Conservation (phyloP, 192 early-diverging fungal species). For the Backusella westeae region DNA sequence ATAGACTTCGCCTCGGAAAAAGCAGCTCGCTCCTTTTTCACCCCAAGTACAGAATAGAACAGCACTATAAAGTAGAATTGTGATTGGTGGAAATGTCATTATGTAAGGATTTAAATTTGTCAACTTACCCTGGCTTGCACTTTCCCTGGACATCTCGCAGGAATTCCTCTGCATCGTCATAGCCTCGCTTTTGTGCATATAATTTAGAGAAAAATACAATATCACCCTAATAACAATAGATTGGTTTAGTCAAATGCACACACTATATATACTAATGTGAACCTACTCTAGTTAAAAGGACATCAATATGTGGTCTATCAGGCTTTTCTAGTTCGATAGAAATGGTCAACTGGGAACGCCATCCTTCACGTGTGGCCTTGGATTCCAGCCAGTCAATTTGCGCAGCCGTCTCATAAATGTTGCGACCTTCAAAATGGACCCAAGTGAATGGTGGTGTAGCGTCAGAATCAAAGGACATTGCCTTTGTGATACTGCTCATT, state of each 20-base stretch:
- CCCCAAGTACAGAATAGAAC: slow-evolving; percentile 65
- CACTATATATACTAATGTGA: not conserved
- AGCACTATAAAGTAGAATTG: slow-evolving; percentile 38
- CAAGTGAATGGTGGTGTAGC: slow-evolving; percentile 41
- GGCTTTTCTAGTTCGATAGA: slow-evolving; percentile 73
- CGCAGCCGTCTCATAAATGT: slow-evolving; percentile 42
- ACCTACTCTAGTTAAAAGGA: slow-evolving; percentile 42
- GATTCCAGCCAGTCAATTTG: slow-evolving; percentile 57
- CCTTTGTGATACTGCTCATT: slow-evolving; percentile 17
- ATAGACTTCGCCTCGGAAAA: slow-evolving; percentile 34
- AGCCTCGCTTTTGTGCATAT: slow-evolving; percentile 60
- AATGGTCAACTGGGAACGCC: slow-evolving; percentile 50
- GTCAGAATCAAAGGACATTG: slow-evolving; percentile 8
- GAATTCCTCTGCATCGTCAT: slow-evolving; percentile 38
- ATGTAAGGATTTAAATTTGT: not conserved
- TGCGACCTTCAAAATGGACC: slow-evolving; percentile 71
- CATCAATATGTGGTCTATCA: slow-evolving; percentile 55
- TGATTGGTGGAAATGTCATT: not conserved
- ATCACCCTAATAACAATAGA: slow-evolving; percentile 39
- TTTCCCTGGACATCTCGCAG: slow-evolving; percentile 3
- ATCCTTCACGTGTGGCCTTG: slow-evolving; percentile 35
- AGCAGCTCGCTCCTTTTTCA: slow-evolving; percentile 48
- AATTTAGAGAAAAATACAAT: slow-evolving; percentile 64
- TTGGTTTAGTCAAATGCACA: not conserved
- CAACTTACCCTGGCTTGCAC: slow-evolving; percentile 25